Evolutionary conservation across 768 basidiomycete species (phyloP).

Genomic region (Peribolospora kevripleyi): DNA sequence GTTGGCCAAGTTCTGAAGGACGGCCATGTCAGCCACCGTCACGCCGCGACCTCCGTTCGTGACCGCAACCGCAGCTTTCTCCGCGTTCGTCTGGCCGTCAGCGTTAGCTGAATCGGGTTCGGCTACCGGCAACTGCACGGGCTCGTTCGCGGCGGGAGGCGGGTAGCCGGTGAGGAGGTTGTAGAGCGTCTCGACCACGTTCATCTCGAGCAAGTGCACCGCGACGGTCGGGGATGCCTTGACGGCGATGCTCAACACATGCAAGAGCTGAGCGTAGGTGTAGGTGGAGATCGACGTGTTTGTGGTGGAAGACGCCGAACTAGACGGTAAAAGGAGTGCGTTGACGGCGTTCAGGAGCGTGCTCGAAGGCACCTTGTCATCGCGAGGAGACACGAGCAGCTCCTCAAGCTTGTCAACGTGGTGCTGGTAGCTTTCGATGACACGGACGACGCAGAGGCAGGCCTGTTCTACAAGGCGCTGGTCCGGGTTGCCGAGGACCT

Average conservation of each 20-base stretch:
- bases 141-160: slow-evolving; percentile 35
- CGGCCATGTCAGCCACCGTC: slow-evolving; percentile 59
- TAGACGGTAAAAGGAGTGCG: slow-evolving; percentile 57
- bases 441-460: slow-evolving; percentile 77
- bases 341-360: slow-evolving; percentile 55
- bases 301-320: slow-evolving; percentile 15
- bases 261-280: slow-evolving; percentile 69
- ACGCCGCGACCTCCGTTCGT: slow-evolving; percentile 1
- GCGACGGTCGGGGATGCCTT: slow-evolving; percentile 71
- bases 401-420: slow-evolving; percentile 63
- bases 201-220: slow-evolving; percentile 63
- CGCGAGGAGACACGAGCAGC: slow-evolving; percentile 29
- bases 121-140: slow-evolving; percentile 16
- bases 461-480: slow-evolving; percentile 95
- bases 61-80: no score
- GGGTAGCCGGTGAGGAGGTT: slow-evolving; percentile 87
- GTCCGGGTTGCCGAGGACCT: slow-evolving; percentile 73
- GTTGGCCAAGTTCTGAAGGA: slow-evolving; percentile 91
- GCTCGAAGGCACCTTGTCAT: slow-evolving; percentile 26
- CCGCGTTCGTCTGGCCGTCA: no score
- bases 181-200: slow-evolving; percentile 74
- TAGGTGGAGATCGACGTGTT: slow-evolving; percentile 54
- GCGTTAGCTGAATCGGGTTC: slow-evolving; percentile 9
- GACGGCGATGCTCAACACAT: slow-evolving; percentile 66
- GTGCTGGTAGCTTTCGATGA: slow-evolving; percentile 76